These are phyloP conservation scores for Auriculariales sp. DNA, from an alignment of 768 basidiomycete genomes.

Conservation along the genomic window DNA sequence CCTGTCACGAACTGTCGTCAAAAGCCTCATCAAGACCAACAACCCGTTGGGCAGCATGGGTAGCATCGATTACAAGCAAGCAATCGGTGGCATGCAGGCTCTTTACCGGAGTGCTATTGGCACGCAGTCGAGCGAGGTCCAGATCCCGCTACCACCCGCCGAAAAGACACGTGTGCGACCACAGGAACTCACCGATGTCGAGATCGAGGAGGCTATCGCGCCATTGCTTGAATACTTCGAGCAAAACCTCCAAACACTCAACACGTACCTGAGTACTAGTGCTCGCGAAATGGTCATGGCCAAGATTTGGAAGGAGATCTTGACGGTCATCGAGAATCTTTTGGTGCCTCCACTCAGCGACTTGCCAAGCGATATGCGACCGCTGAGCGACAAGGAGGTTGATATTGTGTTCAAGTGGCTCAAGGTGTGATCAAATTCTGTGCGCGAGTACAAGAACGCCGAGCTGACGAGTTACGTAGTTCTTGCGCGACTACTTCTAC, in stretches of 20 bases:
- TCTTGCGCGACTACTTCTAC: constrained; percentile 89
- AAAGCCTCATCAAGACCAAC: constrained; percentile 53
- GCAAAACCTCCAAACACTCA: constrained; percentile 79
- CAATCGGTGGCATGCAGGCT: constrained; percentile 68
- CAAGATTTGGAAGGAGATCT: constrained; percentile 90
- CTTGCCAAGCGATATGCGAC: constrained; percentile 75
- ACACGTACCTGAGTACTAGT: constrained; percentile 69
- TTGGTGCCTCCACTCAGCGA: constrained; percentile 86
- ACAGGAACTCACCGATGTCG: constrained; percentile 77
- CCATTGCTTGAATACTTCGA: constrained; percentile 96
- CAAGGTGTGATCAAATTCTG: constrained; percentile 41
- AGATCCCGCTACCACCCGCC: constrained; percentile 54
- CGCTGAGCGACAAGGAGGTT: constrained; percentile 87
- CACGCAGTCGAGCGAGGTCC: constrained; percentile 46
- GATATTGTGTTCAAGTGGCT: constrained; percentile 99
- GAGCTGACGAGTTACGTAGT: constrained; percentile 31
- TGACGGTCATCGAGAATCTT: constrained; percentile 71
- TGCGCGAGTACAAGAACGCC: constrained; percentile 2
- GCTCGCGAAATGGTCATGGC: constrained; percentile 89
- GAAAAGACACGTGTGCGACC: constrained; percentile 71
- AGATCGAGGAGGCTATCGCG: constrained; percentile 85
- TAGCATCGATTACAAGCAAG: constrained; percentile 78
- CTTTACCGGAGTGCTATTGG: constrained; percentile 71
- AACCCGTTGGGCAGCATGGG: constrained; percentile 25
- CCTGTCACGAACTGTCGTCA: constrained; percentile 62